Conservation (phyloP, 345 rosid species). For the Orychophragmus violaceus region DNA sequence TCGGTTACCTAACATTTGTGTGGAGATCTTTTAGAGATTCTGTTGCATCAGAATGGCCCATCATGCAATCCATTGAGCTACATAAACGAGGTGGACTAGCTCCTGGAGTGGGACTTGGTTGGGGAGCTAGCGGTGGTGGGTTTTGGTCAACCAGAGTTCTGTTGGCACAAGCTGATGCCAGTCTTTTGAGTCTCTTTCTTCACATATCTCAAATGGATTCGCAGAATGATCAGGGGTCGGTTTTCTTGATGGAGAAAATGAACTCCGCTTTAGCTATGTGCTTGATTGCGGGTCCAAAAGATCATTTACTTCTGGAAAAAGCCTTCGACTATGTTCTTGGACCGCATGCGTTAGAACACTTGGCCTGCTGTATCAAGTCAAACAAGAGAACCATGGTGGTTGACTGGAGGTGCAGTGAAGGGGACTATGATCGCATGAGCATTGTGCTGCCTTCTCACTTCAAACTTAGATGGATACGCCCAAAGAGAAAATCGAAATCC, state of each 20-base stretch:
- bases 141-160: slow-evolving; percentile 64
- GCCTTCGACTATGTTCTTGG: slow-evolving; percentile 55
- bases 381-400: slow-evolving; percentile 29
- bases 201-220: slow-evolving; percentile 33
- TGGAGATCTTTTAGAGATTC: slow-evolving; percentile 39
- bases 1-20: slow-evolving; percentile 41
- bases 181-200: slow-evolving; percentile 46
- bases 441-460: slow-evolving; percentile 56
- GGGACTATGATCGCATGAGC: slow-evolving; percentile 46
- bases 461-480: slow-evolving; percentile 56
- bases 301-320: slow-evolving; percentile 48
- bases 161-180: slow-evolving; percentile 64
- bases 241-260: slow-evolving; percentile 31
- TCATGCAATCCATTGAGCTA: slow-evolving; percentile 56
- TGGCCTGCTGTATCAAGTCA: slow-evolving; percentile 39
- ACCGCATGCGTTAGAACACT: slow-evolving; percentile 46
- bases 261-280: slow-evolving; percentile 52
- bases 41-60: slow-evolving; percentile 47
- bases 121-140: slow-evolving; percentile 94
- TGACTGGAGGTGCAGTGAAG: slow-evolving; percentile 43
- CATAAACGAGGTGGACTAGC: slow-evolving; percentile 86
- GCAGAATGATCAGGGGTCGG: slow-evolving; percentile 32
- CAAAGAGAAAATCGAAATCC: slow-evolving; percentile 50
- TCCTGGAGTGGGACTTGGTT: slow-evolving; percentile 82
- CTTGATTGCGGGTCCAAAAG: slow-evolving; percentile 63